Base-by-base conservation (phyloP, 257 asterid genomes). In the Haberlea rhodopensis region DNA sequence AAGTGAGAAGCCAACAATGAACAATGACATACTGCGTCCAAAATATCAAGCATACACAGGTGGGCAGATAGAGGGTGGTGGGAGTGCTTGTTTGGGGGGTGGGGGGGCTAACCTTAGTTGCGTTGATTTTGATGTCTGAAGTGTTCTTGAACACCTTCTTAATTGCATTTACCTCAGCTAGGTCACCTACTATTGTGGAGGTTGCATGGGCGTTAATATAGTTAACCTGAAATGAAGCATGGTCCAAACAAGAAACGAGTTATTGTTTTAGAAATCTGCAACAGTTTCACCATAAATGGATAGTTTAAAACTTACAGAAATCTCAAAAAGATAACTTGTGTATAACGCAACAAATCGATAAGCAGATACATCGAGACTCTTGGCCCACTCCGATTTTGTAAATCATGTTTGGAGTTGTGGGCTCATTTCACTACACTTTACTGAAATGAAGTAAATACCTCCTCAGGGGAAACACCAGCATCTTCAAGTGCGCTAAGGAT, bases 201-300 rank as follows among this genome's bases (percentile, higher is more conserved):
- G 97, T 90, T 57, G 97, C 97, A 73, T 90, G 97, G 49, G 96
- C 96, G 70, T 90, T 90, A 53, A 90, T 90, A 81, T 88, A 90
- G 74, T 90, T 90, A 62, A 90, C 97, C 97, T 90, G 86, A 73
- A 68, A 78, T 54, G n/a, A 49, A 75, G 43, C 23, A 19, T 26
- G 31, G 28, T 3, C 46, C 8, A 1, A 26, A 62, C 24, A 49
- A 60, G n/a, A n/a, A n/a, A n/a, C n/a, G n/a, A n/a, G 46, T 40
- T 51, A 9, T 48, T 5, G 53, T 26, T 18, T 53, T 1, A 51
- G 28, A 52, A 46, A 62, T 54, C 32, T 53, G 27, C 40, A 58
- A 29, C 43, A 11, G 29, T 24, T 23, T 16, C 46, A 67, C 67
- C 64, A 62, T 67, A 16, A 19, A 20, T 9, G 46, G 46, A 9